phyloP scores from a whole-genome alignment of 306 rosid genomes.

The Sophora flavescens region DNA sequence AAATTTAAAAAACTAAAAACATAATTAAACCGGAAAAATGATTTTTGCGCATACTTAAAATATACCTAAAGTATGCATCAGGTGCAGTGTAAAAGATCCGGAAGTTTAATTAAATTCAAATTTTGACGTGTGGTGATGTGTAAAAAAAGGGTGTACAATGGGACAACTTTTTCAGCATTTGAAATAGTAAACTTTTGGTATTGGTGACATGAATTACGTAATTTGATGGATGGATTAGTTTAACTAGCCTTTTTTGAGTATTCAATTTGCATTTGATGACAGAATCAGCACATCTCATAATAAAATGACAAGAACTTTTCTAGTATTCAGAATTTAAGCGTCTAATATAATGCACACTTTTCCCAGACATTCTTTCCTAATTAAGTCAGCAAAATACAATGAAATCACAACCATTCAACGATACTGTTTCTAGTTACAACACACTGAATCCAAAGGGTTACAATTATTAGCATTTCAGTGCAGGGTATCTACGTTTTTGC shows the following conservation, averaged over 20 bases:
- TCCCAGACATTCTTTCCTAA: conserved; percentile 28
- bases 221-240: conserved; percentile 31
- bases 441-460: conserved; percentile 50
- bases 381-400: conserved; percentile 48
- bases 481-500: conserved; percentile 82
- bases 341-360: conserved; percentile 38
- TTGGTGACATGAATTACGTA: conserved; percentile 11
- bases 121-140: neutral
- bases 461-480: conserved; percentile 52
- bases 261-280: conserved; percentile 36
- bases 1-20: too few relatives aligned
- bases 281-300: conserved; percentile 42
- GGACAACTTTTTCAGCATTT: neutral
- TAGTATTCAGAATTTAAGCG: conserved; percentile 31
- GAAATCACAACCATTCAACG: conserved; percentile 47
- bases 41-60: too few relatives aligned
- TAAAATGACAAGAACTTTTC: conserved; percentile 28
- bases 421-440: conserved; percentile 52
- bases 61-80: too few relatives aligned
- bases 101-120: neutral
- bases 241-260: conserved; percentile 19
- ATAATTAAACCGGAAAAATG: too few relatives aligned
- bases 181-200: neutral
- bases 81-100: too few relatives aligned
- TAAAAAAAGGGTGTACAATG: neutral